Evolutionary conservation across 1,284 basidiomycete genomes (phyloP), one percentile per base, ranked within the genome.

Genomic region (Amylostereum areolatum): DNA sequence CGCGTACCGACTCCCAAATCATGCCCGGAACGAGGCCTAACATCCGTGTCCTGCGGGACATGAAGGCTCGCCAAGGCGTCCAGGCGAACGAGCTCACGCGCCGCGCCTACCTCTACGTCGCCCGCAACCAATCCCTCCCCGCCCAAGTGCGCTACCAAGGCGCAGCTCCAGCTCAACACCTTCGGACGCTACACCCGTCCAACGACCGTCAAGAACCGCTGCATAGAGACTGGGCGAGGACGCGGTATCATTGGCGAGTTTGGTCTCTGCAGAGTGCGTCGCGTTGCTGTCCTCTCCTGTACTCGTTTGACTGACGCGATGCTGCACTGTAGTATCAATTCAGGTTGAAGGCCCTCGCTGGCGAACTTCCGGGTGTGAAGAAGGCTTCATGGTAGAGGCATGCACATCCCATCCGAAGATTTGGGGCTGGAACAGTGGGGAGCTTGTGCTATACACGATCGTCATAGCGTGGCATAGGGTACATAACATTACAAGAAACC

Each of bases 161-260:
- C 96, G n/a, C 95, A 97, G 66, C 74, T 97, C 51, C 91, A 96
- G 62, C 78, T 98, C 49, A 96, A 95, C 68, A 81, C 84, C 24
- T 92, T 97, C 61, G 85, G 81, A 52, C 80, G 81, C 45, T 89
- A 91, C 66, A 86, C 90, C 7, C 81, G 89, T 34, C 89, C 90
- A 24, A 83, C 82, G 6, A 85, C 82, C 2, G 90, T 97, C 27
- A 92, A 91, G 68, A 93, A 95, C 66, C 75, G 93, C 18, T 98
- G 95, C 61, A 71, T 74, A 32, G 89, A 86, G 67, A 86, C 90
- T 5, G 94, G 94, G 0, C 75, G 84, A 52, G 93, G 92, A 1
- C 73, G 92, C 52, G 95, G 92, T 48, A 75, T 97, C 45, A 87
- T 97, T 57, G 81, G 82, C 59, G 89, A 95, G 66, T 96, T 96